A percentile compares a stretch with the other conserved stretches of the same genome.
phyloP scores from a whole-genome alignment of 129 eudicot species.

The Artemisia tridentata region DNA sequence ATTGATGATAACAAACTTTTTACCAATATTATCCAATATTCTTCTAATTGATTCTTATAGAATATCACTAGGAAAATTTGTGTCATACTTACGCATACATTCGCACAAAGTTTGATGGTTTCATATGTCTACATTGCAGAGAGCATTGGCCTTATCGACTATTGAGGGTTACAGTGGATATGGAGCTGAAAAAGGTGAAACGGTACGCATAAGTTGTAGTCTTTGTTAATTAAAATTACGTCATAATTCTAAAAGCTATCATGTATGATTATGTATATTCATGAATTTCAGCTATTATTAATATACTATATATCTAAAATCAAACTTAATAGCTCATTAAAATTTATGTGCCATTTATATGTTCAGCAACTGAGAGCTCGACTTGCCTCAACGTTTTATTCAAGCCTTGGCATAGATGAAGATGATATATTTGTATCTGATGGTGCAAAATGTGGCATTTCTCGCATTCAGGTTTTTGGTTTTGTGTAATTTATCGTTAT shows the following conservation, averaged over 20 bases:
- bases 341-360: constrained; percentile 4
- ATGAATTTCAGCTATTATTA: background rate
- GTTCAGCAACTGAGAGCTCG: constrained; percentile 69
- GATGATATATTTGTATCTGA: constrained; percentile 91
- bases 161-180: constrained; percentile 86
- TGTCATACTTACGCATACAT: too few species aligned
- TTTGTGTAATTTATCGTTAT: background rate
- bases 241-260: background rate
- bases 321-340: background rate
- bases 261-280: background rate
- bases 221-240: background rate
- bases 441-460: constrained; percentile 94
- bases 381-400: constrained; percentile 70
- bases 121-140: constrained; percentile 36
- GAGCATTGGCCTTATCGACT: constrained; percentile 63
- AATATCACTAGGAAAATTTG: too few species aligned
- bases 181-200: constrained; percentile 99
- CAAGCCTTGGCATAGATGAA: constrained; percentile 76
- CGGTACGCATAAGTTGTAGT: constrained; percentile 34
- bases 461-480: constrained; percentile 78
- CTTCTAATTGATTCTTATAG: too few species aligned
- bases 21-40: too few species aligned
- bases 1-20: too few species aligned
- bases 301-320: background rate
- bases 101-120: too few species aligned